Base-by-base conservation (phyloP, 768 basidiomycete genomes). In the Lactarius tabidus region DNA sequence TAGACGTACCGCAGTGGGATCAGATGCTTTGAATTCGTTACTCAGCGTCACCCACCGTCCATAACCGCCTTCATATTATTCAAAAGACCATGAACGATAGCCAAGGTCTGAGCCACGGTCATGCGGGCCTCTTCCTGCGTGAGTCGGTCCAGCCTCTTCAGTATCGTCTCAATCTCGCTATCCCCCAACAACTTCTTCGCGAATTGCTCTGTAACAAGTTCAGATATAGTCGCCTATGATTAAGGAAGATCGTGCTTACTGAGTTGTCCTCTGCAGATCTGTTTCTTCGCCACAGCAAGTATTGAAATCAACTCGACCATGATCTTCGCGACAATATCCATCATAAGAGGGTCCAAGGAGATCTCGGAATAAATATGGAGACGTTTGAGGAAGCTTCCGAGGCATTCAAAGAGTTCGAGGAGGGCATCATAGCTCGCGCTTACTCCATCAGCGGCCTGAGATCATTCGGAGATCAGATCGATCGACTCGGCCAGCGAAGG, bases 381-480 rank as follows among this genome's bases (percentile, higher is more conserved):
- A 17, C 59, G 51, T 39, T 60, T 38, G n/a, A 59, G 58, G 23
- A 59, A 59, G 41, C 48, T 59, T 23, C 43, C 58, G n/a, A 59
- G 12, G 29, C 58, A 48, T 23, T 59, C 58, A 1, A 59, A 59
- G 14, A 59, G 58, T 14, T 59, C 43, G 9, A 59, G 48, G 15
- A 60, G 35, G 0, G 35, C 23, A 10, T 60, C 59, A 52, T 60
- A 60, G 28, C 36, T 53, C 1, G 45, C 26, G 8, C 35, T 38
- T 2, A 60, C 59, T 20, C 38, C 23, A 36, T 17, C 12, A 14
- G 59, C 59, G 0, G 59, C 51, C 59, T 60, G 18, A 12, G 26
- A 15, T 51, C 14, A 15, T 23, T 12, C n/a, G 12, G 45, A 23
- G 23, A 26, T 51, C 0, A 51, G 23, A 51, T 26, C 1, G 23